phyloP scores from a whole-genome alignment of 345 rosid species.

The Leavenworthia alabamica region DNA sequence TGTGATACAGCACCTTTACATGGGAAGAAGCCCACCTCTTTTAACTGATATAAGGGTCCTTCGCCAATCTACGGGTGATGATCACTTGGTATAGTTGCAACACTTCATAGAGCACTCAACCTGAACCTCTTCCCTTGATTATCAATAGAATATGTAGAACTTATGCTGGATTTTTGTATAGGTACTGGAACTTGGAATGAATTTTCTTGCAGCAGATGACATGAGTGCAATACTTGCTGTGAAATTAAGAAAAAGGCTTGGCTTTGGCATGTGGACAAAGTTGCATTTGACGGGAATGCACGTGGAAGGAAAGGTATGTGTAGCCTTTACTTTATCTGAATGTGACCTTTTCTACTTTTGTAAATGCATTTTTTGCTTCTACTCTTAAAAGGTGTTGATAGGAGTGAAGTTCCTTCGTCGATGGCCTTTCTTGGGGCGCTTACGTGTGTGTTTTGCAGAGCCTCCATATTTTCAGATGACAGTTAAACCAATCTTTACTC shows the following conservation, averaged over 20 bases:
- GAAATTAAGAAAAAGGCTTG: constrained; percentile 73
- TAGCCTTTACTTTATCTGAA: constrained; percentile 4
- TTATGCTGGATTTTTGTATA: constrained; percentile 34
- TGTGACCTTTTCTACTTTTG: neutral
- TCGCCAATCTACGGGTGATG: constrained; percentile 62
- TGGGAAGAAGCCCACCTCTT: constrained; percentile 83
- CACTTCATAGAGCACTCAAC: neutral
- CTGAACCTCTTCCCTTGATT: neutral
- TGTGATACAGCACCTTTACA: constrained; percentile 62
- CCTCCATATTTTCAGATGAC: constrained; percentile 98
- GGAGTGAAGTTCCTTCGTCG: constrained; percentile 79
- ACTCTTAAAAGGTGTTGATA: constrained; percentile 52
- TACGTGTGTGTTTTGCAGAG: constrained; percentile 90
- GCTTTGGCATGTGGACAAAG: constrained; percentile 95
- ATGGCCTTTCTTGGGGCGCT: constrained; percentile 92
- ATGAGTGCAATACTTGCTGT: constrained; percentile 94
- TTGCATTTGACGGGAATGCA: constrained; percentile 96
- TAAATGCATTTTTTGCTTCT: neutral
- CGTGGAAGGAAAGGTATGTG: constrained; percentile 89
- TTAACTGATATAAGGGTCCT: constrained; percentile 78
- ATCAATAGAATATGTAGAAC: neutral
- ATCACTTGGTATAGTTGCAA: constrained; percentile 61
- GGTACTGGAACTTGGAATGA: constrained; percentile 91
- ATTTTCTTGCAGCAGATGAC: constrained; percentile 86
- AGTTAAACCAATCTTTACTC: constrained; percentile 75